phyloP scores from a whole-genome alignment of 148 eudicot species.

The Camellia japonica region DNA sequence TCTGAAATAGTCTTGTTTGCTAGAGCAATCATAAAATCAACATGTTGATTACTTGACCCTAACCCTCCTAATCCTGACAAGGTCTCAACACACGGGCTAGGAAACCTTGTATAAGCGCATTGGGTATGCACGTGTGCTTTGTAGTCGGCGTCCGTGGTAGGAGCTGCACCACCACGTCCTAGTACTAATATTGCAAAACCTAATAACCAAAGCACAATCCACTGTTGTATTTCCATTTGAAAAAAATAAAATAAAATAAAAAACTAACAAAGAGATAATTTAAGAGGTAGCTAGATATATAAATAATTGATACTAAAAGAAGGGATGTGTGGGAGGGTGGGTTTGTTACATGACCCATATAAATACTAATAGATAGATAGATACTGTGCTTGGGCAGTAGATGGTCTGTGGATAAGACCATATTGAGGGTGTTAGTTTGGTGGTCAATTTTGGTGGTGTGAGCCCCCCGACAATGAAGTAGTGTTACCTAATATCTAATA shows the following conservation, averaged over 20 bases:
- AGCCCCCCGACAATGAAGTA: background rate
- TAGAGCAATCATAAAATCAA: constrained; percentile 13
- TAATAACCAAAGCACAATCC: background rate
- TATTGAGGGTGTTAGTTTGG: background rate
- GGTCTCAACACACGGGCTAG: constrained; percentile 22
- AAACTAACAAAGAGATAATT: background rate
- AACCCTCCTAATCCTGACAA: constrained; percentile 1
- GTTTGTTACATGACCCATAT: no score
- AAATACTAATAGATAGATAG: no score
- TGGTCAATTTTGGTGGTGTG: background rate
- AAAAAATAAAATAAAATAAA: background rate
- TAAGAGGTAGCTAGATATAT: background rate
- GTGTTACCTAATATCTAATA: background rate
- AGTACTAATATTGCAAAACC: background rate
- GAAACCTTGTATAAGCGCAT: constrained; percentile 23
- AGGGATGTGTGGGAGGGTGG: no score
- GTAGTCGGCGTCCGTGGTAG: no score
- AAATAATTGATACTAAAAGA: background rate
- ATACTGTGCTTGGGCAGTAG: background rate
- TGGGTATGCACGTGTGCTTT: background rate
- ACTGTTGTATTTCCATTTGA: background rate
- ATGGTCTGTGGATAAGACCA: background rate
- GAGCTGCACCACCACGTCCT: no score
- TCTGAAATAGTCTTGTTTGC: constrained; percentile 24
- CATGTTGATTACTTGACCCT: background rate